Conservation (phyloP, 768 basidiomycete genomes). For the Punctularia strigosozonata region DNA sequence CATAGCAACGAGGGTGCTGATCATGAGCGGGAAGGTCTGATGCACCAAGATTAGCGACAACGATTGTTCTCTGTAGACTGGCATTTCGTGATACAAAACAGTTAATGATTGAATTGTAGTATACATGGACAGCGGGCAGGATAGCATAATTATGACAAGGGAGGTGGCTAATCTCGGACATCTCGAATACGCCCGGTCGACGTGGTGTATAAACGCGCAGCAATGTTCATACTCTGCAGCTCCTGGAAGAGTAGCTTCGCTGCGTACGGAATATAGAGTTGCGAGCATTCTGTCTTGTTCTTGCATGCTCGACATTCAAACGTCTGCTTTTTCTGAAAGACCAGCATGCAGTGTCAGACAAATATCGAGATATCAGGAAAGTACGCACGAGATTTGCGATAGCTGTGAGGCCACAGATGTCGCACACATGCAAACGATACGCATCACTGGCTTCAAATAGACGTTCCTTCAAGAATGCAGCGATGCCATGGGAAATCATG, state of each 20-base stretch:
- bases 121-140: conserved; percentile 7
- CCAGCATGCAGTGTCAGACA: conserved; percentile 5
- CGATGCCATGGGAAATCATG: conserved; percentile 99
- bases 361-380: conserved; percentile 1
- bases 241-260: conserved; percentile 97
- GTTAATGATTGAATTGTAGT: conserved; percentile 12
- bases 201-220: conserved; percentile 75
- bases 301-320: conserved; percentile 98
- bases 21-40: conserved; percentile 59
- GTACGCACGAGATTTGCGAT: conserved; percentile 83
- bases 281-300: conserved; percentile 92
- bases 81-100: conserved; percentile 6
- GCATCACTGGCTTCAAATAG: conserved; percentile 90
- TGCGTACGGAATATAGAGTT: conserved; percentile 90
- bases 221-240: conserved; percentile 93
- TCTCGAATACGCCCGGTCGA: conserved; percentile 82
- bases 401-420: conserved; percentile 95
- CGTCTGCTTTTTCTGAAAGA: conserved; percentile 82
- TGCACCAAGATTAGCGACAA: conserved; percentile 27
- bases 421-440: conserved; percentile 91
- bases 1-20: conserved; percentile 30
- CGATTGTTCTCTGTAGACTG: conserved; percentile 18
- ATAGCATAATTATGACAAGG: not conserved
- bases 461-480: conserved; percentile 95
- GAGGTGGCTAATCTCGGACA: conserved; percentile 12